These are phyloP conservation scores for Ceratocystiopsis minuta DNA, from an alignment of 2,329 filamentous ascomycete genomes.

Conservation along the genomic window DNA sequence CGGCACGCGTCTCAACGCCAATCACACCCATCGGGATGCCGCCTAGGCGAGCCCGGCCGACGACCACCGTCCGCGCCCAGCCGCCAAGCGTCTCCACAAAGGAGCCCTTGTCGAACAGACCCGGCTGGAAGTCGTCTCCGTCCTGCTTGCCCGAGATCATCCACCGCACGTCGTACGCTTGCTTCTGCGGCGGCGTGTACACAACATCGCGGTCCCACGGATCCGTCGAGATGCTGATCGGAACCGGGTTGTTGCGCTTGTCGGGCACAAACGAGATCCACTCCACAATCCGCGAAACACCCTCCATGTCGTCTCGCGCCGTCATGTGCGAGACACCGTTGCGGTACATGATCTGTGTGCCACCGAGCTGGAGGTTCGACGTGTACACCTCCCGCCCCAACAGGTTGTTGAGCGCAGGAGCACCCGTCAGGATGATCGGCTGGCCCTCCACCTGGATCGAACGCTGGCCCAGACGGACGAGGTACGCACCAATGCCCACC, in stretches of 20 bases:
- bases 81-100: constrained; percentile 94
- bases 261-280: constrained; percentile 97
- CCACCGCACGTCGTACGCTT: constrained; percentile 83
- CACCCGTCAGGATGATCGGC: constrained; percentile 96
- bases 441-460: constrained; percentile 98
- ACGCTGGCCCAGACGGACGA: constrained; percentile 94
- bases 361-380: constrained; percentile 95
- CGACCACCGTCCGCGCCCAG: constrained; percentile 92
- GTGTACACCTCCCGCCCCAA: constrained; percentile 97
- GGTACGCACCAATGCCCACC: constrained; percentile 97
- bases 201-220: constrained; percentile 83
- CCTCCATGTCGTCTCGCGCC: constrained; percentile 90
- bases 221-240: constrained; percentile 74
- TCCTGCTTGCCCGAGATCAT: constrained; percentile 79
- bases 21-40: constrained; percentile 98
- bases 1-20: constrained; percentile 81
- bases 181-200: constrained; percentile 66
- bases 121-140: constrained; percentile 69
- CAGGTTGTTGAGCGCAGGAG: constrained; percentile 92
- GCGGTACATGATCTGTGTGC: constrained; percentile 99
- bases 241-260: constrained; percentile 80
- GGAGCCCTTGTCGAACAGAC: constrained; percentile 90
- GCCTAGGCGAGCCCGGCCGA: constrained; percentile 86
- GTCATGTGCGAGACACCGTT: constrained; percentile 99
- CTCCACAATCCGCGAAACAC: constrained; percentile 92